These are phyloP conservation scores for Neopestalotiopsis sp. DNA, from an alignment of 2,329 filamentous ascomycete species.

Conservation along the genomic window DNA sequence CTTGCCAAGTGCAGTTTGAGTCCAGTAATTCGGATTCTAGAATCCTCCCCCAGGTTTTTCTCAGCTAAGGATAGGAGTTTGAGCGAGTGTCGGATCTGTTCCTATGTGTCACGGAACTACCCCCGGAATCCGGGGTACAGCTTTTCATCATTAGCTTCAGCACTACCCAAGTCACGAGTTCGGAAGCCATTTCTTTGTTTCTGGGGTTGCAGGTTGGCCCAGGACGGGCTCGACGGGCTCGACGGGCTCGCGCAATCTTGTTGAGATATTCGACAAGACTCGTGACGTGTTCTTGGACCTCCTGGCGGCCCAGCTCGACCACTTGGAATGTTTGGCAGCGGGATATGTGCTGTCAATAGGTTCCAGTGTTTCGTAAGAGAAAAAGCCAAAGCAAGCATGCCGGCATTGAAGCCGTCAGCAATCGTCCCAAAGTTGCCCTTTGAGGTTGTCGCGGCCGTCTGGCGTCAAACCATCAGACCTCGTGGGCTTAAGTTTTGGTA, in stretches of 20 bases:
- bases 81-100: neutral
- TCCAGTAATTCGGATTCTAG: neutral
- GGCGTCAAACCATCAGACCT: constrained; percentile 33
- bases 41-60: neutral
- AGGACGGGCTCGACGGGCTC: neutral
- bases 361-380: constrained; percentile 17
- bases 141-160: constrained; percentile 8
- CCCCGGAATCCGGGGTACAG: constrained; percentile 3
- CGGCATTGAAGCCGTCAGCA: constrained; percentile 32
- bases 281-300: constrained; percentile 23
- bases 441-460: constrained; percentile 25
- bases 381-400: constrained; percentile 10
- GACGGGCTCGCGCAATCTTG: constrained; percentile 20
- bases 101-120: constrained; percentile 10
- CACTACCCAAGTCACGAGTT: constrained; percentile 9
- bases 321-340: constrained; percentile 4
- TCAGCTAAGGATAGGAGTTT: neutral
- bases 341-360: constrained; percentile 4
- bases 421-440: constrained; percentile 22
- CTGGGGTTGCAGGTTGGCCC: neutral
- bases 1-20: no score
- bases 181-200: neutral
- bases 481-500: constrained; percentile 23
- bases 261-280: constrained; percentile 21
- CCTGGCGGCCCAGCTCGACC: constrained; percentile 9